These are phyloP conservation scores for Begonia masoniana DNA, from an alignment of 306 rosid species.

Conservation along the genomic window DNA sequence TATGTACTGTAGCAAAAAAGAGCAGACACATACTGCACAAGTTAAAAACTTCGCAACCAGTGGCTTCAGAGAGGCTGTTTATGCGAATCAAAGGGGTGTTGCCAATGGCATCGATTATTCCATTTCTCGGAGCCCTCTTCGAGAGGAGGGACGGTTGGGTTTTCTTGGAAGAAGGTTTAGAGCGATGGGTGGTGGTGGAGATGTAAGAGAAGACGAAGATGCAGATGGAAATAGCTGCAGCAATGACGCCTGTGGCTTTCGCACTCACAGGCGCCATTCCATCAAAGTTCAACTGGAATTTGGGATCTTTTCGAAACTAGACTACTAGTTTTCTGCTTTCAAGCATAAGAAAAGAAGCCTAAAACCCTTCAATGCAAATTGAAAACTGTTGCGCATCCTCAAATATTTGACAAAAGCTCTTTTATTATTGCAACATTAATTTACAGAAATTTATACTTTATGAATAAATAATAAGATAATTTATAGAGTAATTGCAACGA, in stretches of 20 bases:
- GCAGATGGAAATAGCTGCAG: constrained; percentile 33
- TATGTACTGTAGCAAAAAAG: neutral
- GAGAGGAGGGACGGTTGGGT: constrained; percentile 1
- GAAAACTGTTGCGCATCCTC: too few species aligned
- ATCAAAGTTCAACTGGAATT: too few species aligned
- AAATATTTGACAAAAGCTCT: too few species aligned
- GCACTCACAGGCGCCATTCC: constrained; percentile 45
- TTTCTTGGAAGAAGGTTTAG: constrained; percentile 15
- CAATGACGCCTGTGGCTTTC: constrained; percentile 42
- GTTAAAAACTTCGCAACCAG: constrained; percentile 61
- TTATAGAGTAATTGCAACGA: too few species aligned
- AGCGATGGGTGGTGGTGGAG: constrained; percentile 23
- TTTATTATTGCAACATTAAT: too few species aligned
- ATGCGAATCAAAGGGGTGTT: constrained; percentile 84
- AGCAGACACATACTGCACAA: neutral
- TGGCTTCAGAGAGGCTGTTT: constrained; percentile 80
- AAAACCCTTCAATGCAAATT: too few species aligned
- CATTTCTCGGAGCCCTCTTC: constrained; percentile 21
- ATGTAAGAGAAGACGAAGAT: constrained; percentile 22
- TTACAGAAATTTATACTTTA: too few species aligned
- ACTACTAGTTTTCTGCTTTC: too few species aligned
- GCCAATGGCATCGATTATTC: constrained; percentile 67
- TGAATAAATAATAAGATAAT: too few species aligned
- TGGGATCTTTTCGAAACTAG: too few species aligned
- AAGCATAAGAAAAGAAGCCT: too few species aligned